A percentile compares a stretch with the other conserved stretches of the same genome.
Evolutionary conservation across 2,329 filamentous ascomycete species (phyloP).

Genomic region (Neonectria ditissima): DNA sequence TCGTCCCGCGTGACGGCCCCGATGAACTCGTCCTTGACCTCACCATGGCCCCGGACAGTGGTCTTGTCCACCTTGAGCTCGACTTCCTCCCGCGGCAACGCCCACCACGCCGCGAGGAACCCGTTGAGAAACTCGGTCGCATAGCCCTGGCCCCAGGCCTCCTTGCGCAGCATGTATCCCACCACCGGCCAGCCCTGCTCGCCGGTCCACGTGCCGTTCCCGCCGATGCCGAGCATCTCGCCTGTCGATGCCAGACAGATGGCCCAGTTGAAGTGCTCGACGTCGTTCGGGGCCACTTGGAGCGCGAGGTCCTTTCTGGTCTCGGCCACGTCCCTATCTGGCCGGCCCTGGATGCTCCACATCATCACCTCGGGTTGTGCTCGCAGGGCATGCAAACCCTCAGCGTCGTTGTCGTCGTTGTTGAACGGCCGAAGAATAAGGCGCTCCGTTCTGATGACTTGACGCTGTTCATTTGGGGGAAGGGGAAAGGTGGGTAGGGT

Average conservation of each 20-base stretch:
- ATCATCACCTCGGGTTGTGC: constrained; percentile 71
- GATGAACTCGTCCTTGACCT: constrained; percentile 55
- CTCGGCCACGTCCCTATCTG: constrained; percentile 58
- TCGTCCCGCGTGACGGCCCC: constrained; percentile 59
- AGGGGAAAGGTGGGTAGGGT: constrained; percentile 59
- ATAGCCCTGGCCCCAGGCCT: constrained; percentile 67
- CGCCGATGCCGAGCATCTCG: constrained; percentile 65
- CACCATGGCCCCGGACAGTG: constrained; percentile 49
- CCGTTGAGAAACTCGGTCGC: constrained; percentile 67
- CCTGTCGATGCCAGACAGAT: constrained; percentile 60
- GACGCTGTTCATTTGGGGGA: constrained; percentile 54
- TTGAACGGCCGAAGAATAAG: constrained; percentile 65
- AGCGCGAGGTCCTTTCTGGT: constrained; percentile 55
- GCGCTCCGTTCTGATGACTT: constrained; percentile 61
- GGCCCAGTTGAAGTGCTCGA: constrained; percentile 66
- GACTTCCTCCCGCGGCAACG: constrained; percentile 59
- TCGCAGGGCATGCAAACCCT: constrained; percentile 64
- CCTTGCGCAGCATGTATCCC: constrained; percentile 67
- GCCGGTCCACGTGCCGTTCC: constrained; percentile 52
- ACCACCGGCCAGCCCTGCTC: constrained; percentile 67
- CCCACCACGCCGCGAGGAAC: constrained; percentile 61
- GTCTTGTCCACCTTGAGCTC: constrained; percentile 57
- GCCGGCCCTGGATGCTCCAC: constrained; percentile 60
- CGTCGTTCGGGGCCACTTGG: constrained; percentile 63
- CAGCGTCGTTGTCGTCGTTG: constrained; percentile 60